phyloP scores from a whole-genome alignment of 2,329 filamentous ascomycete genomes.

The Pyricularia sp. region DNA sequence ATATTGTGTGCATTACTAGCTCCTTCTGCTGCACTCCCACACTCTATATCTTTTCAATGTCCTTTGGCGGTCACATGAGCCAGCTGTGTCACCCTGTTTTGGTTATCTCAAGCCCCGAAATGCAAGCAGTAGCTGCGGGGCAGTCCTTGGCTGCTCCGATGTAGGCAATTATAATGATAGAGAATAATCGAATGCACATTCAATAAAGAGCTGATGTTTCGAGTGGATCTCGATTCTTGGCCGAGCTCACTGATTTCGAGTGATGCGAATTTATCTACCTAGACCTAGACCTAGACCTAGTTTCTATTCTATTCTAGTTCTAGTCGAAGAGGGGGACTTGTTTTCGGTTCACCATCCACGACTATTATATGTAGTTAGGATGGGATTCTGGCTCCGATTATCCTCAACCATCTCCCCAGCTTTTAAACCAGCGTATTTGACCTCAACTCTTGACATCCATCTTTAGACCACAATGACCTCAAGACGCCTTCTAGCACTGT shows the following conservation, averaged over 20 bases:
- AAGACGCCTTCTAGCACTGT: background rate
- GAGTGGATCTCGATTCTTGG: background rate
- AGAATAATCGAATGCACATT: background rate
- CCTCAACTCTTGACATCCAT: background rate
- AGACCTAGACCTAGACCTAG: background rate
- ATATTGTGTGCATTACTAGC: background rate
- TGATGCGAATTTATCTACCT: background rate
- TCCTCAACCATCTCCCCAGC: too few species aligned
- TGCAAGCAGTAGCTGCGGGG: background rate
- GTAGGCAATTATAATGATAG: background rate
- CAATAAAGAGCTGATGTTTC: background rate
- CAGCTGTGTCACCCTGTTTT: background rate
- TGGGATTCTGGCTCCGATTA: too few species aligned
- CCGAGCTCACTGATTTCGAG: background rate
- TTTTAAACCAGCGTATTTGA: too few species aligned
- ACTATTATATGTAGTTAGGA: too few species aligned
- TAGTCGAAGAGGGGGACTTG: background rate
- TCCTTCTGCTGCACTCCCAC: background rate
- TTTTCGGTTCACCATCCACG: background rate
- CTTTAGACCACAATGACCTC: background rate
- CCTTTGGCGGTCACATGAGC: background rate
- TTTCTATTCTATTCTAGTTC: too few species aligned
- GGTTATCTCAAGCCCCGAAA: background rate
- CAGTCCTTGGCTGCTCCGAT: background rate
- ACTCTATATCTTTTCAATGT: background rate